phyloP scores from a whole-genome alignment of 1,284 basidiomycete genomes.

The Austroboletus niveus region DNA sequence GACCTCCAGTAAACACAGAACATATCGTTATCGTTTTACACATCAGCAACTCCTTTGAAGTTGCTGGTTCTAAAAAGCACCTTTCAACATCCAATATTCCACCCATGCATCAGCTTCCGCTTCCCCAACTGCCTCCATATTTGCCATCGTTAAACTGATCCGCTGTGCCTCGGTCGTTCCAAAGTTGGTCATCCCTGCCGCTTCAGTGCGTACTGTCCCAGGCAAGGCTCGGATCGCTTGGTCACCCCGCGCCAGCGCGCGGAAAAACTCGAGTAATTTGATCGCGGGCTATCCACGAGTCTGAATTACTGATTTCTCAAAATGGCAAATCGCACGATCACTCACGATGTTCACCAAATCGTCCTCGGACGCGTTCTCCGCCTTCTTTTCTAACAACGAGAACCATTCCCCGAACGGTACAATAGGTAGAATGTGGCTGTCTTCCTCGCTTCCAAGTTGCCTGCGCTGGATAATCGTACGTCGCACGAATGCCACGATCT shows the following conservation, averaged over 20 bases:
- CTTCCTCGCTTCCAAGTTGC: conserved; percentile 1
- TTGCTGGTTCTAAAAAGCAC: neutral
- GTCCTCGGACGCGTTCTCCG: conserved; percentile 13
- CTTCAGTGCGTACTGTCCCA: neutral
- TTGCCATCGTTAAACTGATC: conserved; percentile 22
- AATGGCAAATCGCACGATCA: neutral
- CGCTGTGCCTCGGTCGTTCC: conserved; percentile 15
- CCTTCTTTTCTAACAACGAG: conserved; percentile 16
- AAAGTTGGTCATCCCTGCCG: conserved; percentile 7
- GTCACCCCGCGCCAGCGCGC: conserved; percentile 15
- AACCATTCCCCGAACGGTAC: conserved; percentile 28
- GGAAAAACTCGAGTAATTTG: conserved; percentile 30
- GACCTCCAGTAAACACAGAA: no score
- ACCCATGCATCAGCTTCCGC: conserved; percentile 27
- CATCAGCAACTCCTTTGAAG: no score
- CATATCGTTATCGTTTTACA: no score
- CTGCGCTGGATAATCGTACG: conserved; percentile 7
- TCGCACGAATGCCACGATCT: conserved; percentile 13
- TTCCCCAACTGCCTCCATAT: conserved; percentile 22
- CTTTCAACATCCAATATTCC: conserved; percentile 24
- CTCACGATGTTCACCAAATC: conserved; percentile 23
- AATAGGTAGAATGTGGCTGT: conserved; percentile 13
- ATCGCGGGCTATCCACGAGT: conserved; percentile 23
- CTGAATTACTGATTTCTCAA: neutral
- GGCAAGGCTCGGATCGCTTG: conserved; percentile 1